These are phyloP conservation scores for Acacia concinna DNA, from an alignment of 331 rosid species.

Conservation along the genomic window DNA sequence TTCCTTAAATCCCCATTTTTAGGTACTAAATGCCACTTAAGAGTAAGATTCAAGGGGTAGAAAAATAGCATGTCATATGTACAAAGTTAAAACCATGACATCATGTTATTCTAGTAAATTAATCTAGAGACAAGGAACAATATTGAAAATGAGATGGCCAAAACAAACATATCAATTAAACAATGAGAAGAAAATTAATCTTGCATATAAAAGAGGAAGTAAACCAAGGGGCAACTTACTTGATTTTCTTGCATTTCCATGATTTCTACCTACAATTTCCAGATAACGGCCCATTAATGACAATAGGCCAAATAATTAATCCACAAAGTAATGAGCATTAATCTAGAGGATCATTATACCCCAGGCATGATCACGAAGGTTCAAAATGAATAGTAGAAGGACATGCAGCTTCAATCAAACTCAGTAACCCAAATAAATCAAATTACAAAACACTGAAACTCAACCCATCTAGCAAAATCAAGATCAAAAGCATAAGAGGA, in stretches of 20 bases:
- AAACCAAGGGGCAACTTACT: conserved; percentile 48
- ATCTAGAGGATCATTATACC: neutral
- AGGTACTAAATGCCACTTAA: neutral
- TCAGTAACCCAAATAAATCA: neutral
- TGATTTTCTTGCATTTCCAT: conserved; percentile 81
- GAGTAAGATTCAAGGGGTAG: neutral
- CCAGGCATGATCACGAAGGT: neutral
- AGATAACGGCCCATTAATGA: conserved; percentile 26
- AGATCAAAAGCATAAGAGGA: too few species aligned
- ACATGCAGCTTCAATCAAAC: neutral
- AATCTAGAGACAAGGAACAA: conserved; percentile 10
- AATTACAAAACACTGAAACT: too few species aligned
- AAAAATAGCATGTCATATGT: conserved; percentile 5
- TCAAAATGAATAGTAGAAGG: neutral
- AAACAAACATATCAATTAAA: conserved; percentile 20
- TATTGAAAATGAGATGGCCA: conserved; percentile 6
- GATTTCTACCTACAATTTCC: conserved; percentile 65
- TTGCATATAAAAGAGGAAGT: neutral
- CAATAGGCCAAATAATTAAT: too few species aligned
- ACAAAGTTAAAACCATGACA: conserved; percentile 21
- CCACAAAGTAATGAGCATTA: neutral
- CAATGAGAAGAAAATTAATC: neutral
- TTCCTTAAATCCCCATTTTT: neutral
- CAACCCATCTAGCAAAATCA: too few species aligned
- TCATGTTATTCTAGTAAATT: conserved; percentile 14